These are phyloP conservation scores for Candida morakotiae DNA, from an alignment of 805 yeast species.

Conservation along the genomic window DNA sequence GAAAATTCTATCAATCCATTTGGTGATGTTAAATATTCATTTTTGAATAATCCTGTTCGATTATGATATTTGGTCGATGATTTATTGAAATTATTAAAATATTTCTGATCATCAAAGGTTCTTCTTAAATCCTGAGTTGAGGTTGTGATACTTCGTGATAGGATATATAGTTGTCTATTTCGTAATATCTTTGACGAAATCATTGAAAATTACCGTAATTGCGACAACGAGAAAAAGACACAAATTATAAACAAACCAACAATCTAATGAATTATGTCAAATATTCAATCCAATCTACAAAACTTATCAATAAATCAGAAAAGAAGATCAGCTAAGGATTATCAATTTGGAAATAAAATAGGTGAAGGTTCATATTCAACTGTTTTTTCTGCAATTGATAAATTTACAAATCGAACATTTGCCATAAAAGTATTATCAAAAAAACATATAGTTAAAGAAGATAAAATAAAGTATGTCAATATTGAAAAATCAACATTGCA, in stretches of 20 bases:
- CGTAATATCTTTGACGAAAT: not conserved
- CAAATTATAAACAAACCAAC: not conserved
- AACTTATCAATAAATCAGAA: slow-evolving; percentile 4
- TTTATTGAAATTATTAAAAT: slow-evolving; percentile 51
- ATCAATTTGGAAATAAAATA: slow-evolving; percentile 79
- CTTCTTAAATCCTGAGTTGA: slow-evolving; percentile 25
- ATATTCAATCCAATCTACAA: slow-evolving; percentile 2
- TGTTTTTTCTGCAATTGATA: slow-evolving; percentile 81
- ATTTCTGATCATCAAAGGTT: slow-evolving; percentile 59
- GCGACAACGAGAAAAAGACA: not conserved
- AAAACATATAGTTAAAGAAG: slow-evolving; percentile 89
- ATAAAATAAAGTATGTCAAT: slow-evolving; percentile 91
- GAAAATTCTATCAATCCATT: slow-evolving; percentile 69
- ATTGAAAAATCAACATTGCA: slow-evolving; percentile 90
- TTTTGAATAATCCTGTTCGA: slow-evolving; percentile 65
- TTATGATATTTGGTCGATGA: slow-evolving; percentile 7
- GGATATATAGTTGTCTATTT: not conserved
- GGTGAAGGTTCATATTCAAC: slow-evolving; percentile 98
- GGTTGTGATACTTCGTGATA: not conserved
- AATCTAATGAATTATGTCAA: slow-evolving; percentile 6
- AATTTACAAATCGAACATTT: slow-evolving; percentile 67
- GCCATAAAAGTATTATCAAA: slow-evolving; percentile 92
- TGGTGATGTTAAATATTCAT: slow-evolving; percentile 66
- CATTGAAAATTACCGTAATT: slow-evolving; percentile 1
- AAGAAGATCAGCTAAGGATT: slow-evolving; percentile 67